Evolutionary conservation across 495 filamentous ascomycete genomes (phyloP).

Genomic region (Xylaria castorea): DNA sequence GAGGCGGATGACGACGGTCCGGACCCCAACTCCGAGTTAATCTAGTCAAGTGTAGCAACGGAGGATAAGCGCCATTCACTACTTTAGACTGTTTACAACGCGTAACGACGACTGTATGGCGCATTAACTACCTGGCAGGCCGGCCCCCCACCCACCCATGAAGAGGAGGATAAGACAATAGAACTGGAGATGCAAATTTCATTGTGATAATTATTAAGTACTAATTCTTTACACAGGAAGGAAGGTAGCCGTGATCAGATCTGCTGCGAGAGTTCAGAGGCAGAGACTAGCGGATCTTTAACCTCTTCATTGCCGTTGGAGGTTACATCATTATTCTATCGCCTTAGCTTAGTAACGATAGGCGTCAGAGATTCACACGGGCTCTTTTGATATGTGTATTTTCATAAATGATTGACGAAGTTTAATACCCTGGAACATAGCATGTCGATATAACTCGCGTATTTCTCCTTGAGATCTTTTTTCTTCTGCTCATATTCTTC

Average conservation of each 20-base stretch:
- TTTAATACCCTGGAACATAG: background rate
- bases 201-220: background rate
- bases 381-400: background rate
- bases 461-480: background rate
- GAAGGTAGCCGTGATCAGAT: background rate
- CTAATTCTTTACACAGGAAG: background rate
- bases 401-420: background rate
- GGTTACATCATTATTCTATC: background rate
- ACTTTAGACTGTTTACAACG: background rate
- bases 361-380: background rate
- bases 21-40: conserved; percentile 6
- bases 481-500: background rate
- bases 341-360: background rate
- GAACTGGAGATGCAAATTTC: too few species aligned
- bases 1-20: conserved; percentile 15
- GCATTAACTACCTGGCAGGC: background rate
- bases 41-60: background rate
- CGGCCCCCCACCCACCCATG: background rate
- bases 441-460: background rate
- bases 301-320: background rate
- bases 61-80: conserved; percentile 7
- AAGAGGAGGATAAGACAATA: background rate
- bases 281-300: background rate
- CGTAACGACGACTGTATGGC: background rate
- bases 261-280: background rate